Percentiles rank a stretch among this genome's conserved stretches.
Conservation (phyloP, 2,329 filamentous ascomycete species). For the Microsporum ferrugineum region DNA sequence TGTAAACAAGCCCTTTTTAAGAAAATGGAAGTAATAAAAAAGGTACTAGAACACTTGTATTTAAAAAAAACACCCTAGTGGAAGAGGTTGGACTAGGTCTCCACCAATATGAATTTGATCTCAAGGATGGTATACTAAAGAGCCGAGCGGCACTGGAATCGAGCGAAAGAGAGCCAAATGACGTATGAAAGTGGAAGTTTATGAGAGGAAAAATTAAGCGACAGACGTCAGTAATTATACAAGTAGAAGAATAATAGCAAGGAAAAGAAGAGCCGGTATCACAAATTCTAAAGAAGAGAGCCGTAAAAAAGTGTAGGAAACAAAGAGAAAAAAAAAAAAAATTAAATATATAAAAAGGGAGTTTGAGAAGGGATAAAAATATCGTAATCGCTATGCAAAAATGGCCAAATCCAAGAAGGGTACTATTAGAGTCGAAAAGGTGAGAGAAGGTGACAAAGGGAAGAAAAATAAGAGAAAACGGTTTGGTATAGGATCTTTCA, state of each 20-base stretch:
- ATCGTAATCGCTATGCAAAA: conserved; percentile 12
- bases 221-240: not conserved
- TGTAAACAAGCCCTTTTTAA: too few relatives aligned
- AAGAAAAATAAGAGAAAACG: not conserved
- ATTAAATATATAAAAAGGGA: conserved; percentile 5
- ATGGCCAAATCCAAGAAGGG: conserved; percentile 1
- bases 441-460: not conserved
- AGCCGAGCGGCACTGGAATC: too few relatives aligned
- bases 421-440: not conserved
- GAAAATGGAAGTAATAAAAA: too few relatives aligned
- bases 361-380: conserved; percentile 6
- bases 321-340: not conserved
- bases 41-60: too few relatives aligned
- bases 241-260: not conserved
- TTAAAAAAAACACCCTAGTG: too few relatives aligned
- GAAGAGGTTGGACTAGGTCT: too few relatives aligned
- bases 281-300: conserved; percentile 13
- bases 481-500: not conserved
- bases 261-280: conserved; percentile 23
- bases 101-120: too few relatives aligned
- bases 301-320: conserved; percentile 5
- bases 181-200: not conserved
- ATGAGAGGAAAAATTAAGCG: not conserved
- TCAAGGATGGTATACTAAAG: too few relatives aligned
- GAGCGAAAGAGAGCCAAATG: not conserved